Evolutionary conservation across 2,329 filamentous ascomycete species (phyloP).

Genomic region (Metarhizium sp.): DNA sequence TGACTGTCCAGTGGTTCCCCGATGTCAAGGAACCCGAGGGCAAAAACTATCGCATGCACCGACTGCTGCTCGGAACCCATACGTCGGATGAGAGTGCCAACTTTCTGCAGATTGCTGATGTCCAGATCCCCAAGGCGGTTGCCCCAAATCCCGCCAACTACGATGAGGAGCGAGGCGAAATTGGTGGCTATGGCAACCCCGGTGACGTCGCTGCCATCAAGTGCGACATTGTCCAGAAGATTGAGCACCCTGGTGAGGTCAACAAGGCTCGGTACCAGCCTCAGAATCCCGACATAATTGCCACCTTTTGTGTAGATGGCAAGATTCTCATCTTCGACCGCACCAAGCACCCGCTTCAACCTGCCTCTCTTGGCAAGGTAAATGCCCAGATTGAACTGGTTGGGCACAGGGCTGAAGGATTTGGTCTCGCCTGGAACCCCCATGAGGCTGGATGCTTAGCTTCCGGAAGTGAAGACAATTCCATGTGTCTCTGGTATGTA

Average conservation of each 20-base stretch:
- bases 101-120: slow-evolving; percentile 88
- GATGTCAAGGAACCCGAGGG: slow-evolving; percentile 83
- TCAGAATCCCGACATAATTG: slow-evolving; percentile 93
- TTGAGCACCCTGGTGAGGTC: slow-evolving; percentile 92
- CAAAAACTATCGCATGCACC: slow-evolving; percentile 80
- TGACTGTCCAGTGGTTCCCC: slow-evolving; percentile 97
- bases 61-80: slow-evolving; percentile 87
- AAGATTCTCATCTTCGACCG: slow-evolving; percentile 90
- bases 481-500: slow-evolving; percentile 77
- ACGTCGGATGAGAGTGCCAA: slow-evolving; percentile 80
- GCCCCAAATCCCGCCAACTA: slow-evolving; percentile 72
- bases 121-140: slow-evolving; percentile 78
- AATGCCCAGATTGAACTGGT: slow-evolving; percentile 77
- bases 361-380: slow-evolving; percentile 52
- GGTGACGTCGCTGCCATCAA: slow-evolving; percentile 63
- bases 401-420: slow-evolving; percentile 83
- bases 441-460: slow-evolving; percentile 72
- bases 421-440: slow-evolving; percentile 87
- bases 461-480: slow-evolving; percentile 86
- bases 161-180: slow-evolving; percentile 84
- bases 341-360: slow-evolving; percentile 79
- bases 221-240: slow-evolving; percentile 89
- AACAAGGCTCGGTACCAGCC: slow-evolving; percentile 98
- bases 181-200: slow-evolving; percentile 82
- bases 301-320: slow-evolving; percentile 81